Base-by-base conservation (phyloP, 257 asterid species). In the Solanum tarijense region DNA sequence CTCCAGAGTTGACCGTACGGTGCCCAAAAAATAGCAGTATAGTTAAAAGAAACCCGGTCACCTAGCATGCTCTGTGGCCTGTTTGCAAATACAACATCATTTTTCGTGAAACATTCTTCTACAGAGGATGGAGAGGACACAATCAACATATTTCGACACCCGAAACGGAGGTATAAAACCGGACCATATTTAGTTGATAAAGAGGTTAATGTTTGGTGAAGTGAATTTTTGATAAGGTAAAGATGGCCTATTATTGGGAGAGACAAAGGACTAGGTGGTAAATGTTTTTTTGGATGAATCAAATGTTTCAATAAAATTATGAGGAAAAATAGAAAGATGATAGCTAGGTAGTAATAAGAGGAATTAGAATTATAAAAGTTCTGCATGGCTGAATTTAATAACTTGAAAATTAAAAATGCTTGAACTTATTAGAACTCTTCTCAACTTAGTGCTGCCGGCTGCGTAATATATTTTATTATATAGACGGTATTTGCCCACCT, bases 231-330 rank as follows among this genome's bases (percentile, higher is more conserved):
- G 48, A 94, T 60, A 25, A 93, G 98, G 86, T 93, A 93, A 14
- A 94, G 91, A 38, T 94, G 98, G 89, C 96, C 98, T 1, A 93
- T 89, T 12, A 93, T 62, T 5, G 98, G 98, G 14, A 92, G 92
- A 36, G 93, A 52, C 41, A 31, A 89, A 2, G 97, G 95, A 55
- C 90, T 35, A 62, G 97, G 96, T 23, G 97, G 93, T 18, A 85
- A 84, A 2, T 87, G 84, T 16, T 55, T 85, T 83, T 36, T 48
- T 46, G 48, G 27, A 25, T 46, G 84, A 76, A 14, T 83, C 29
- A 10, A 23, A 87, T 12, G 11, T 66, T 84, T 83, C 91, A 46
- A 88, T 34, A 21, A 89, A 58, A 89, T 92, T 31, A 71, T 7
- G 39, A 41, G 8, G 7, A 78, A 78, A 41, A 41, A 78, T 14